phyloP scores from a whole-genome alignment of 75 land plant genomes.

The Gnetum montanum region DNA sequence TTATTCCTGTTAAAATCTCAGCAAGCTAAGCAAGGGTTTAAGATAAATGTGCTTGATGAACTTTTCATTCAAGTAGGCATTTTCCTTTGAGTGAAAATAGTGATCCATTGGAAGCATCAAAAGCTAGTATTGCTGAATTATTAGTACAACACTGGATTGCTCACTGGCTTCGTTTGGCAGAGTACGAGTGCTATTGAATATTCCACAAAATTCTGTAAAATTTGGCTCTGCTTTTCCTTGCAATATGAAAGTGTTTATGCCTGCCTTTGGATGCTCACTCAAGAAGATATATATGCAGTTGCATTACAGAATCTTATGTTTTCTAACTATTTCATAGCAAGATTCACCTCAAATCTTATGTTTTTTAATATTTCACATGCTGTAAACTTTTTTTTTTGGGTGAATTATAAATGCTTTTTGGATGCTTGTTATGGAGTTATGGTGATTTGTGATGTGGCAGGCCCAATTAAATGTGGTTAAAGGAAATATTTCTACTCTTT shows the following conservation, averaged over 20 bases:
- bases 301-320: slow-evolving; percentile 34
- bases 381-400: slow-evolving; percentile 60
- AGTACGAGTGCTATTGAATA: slow-evolving; percentile 45
- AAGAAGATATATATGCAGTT: slow-evolving; percentile 45
- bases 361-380: slow-evolving; percentile 37
- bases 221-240: slow-evolving; percentile 37
- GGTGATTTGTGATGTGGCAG: slow-evolving; percentile 74
- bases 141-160: slow-evolving; percentile 13
- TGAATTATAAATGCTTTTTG: slow-evolving; percentile 37
- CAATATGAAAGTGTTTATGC: slow-evolving; percentile 42
- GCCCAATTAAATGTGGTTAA: slow-evolving; percentile 37
- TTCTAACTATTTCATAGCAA: slow-evolving; percentile 20
- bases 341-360: slow-evolving; percentile 37
- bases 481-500: slow-evolving; percentile 37
- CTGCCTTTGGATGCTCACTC: slow-evolving; percentile 10
- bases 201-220: slow-evolving; percentile 37
- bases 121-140: slow-evolving; percentile 7
- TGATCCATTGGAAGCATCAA: slow-evolving; percentile 1
- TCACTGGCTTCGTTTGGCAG: slow-evolving; percentile 32
- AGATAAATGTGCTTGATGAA: slow-evolving; percentile 45
- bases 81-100: background rate
- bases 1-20: slow-evolving; percentile 45
- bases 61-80: slow-evolving; percentile 23
- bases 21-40: slow-evolving; percentile 26
- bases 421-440: slow-evolving; percentile 70